Evolutionary conservation across 164 flowering plant species (phyloP).

Genomic region (Malania oleifera): DNA sequence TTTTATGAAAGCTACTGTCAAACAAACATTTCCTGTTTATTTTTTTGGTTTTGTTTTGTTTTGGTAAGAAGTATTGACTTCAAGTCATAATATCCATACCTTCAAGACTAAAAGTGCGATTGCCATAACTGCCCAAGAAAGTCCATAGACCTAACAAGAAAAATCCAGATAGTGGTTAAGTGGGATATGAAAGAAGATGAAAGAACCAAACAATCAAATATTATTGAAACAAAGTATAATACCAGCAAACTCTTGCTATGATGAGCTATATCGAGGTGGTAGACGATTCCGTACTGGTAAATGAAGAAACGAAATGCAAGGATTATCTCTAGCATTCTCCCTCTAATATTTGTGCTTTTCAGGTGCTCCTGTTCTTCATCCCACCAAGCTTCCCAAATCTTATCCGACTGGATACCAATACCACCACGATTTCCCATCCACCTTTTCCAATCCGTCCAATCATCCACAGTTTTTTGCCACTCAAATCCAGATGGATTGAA

Average conservation of each 20-base stretch:
- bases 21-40: not conserved
- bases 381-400: slow-evolving; percentile 99
- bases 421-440: slow-evolving; percentile 99
- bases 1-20: not conserved
- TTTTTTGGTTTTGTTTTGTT: too few species aligned
- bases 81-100: slow-evolving; percentile 39
- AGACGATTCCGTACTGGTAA: slow-evolving; percentile 94
- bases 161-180: not conserved
- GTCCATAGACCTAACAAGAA: slow-evolving; percentile 70
- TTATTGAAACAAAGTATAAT: slow-evolving; percentile 6
- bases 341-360: slow-evolving; percentile 60
- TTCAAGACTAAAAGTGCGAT: slow-evolving; percentile 63
- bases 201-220: not conserved
- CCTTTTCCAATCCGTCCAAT: slow-evolving; percentile 97
- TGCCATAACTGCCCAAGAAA: slow-evolving; percentile 86
- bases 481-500: slow-evolving; percentile 99
- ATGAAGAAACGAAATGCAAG: slow-evolving; percentile 81
- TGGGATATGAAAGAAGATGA: not conserved
- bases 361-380: slow-evolving; percentile 80
- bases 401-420: slow-evolving; percentile 71
- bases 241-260: slow-evolving; percentile 67
- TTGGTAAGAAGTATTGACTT: not conserved
- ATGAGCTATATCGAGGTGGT: slow-evolving; percentile 82
- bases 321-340: slow-evolving; percentile 74
- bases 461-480: slow-evolving; percentile 99